phyloP scores from a whole-genome alignment of 2,329 filamentous ascomycete species.

The Chaetoscypha palmicola region DNA sequence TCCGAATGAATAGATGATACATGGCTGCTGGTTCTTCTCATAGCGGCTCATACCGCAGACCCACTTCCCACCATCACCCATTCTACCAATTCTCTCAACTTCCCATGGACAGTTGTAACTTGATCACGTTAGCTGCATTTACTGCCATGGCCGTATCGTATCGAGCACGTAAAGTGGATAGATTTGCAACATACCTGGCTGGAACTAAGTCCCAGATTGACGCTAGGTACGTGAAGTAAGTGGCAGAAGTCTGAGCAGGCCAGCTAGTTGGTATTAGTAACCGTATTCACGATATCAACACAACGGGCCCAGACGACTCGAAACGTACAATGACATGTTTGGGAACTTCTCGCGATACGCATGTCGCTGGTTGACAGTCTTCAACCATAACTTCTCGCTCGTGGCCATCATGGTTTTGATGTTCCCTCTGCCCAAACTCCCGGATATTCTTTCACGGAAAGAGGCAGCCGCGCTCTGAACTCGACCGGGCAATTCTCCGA shows the following conservation, averaged over 20 bases:
- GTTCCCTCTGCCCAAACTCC: constrained; percentile 9
- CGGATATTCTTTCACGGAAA: constrained; percentile 6
- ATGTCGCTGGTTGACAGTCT: constrained; percentile 29
- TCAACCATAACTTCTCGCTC: constrained; percentile 24
- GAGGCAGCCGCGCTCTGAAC: background rate
- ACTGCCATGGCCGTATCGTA: background rate
- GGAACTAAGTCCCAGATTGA: constrained; percentile 35
- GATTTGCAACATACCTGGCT: constrained; percentile 31
- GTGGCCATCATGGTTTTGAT: constrained; percentile 21
- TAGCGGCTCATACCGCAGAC: constrained; percentile 35
- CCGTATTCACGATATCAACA: too few relatives aligned
- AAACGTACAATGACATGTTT: constrained; percentile 25
- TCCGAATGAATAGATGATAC: constrained; percentile 35
- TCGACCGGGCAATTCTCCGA: constrained; percentile 2
- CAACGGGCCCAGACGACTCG: too few relatives aligned
- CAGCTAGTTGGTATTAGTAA: too few relatives aligned
- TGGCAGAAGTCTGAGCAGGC: constrained; percentile 11
- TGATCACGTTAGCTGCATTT: background rate
- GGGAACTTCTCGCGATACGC: constrained; percentile 23
- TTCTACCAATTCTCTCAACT: constrained; percentile 33
- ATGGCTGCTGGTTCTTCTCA: constrained; percentile 26
- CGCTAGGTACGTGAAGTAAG: constrained; percentile 24
- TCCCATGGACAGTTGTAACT: constrained; percentile 33
- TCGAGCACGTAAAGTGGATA: background rate
- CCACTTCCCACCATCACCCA: constrained; percentile 37